Base-by-base conservation (phyloP, 331 rosid genomes). In the Rhamnella rubrinervis region DNA sequence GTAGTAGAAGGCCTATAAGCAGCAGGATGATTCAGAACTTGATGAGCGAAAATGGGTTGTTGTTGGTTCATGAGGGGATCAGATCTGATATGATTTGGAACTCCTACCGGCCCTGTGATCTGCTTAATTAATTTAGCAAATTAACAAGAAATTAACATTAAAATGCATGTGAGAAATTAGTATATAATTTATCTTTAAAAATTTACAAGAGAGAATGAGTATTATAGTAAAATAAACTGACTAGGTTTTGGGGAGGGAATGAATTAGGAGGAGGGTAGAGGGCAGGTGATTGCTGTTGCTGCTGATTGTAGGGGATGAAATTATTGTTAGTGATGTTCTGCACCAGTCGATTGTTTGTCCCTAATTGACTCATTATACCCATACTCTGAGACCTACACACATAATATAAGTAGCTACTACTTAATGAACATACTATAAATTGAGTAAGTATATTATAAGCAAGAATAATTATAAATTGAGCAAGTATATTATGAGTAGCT, bases 201-300 rank as follows among this genome's bases (percentile, higher is more conserved):
- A 44, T 11, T 44, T 8, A 8, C 14, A 2, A 44, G 4, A 9
- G 13, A 44, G 4, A 9, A 2, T 44, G 49, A 44, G 46, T 7
- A 40, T 11, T 44, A 1, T 44, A 1, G 49, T 9, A 44, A 4
- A 31, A 31, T 31, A 31, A 8, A 9, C 49, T 44, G 11, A 44
- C 49, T 2, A 21, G 15, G 25, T 25, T 56, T 28, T 67, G 55
- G 21, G 40, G 72, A 55, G 72, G 62, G 63, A 13, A 67, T 38
- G 55, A 53, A 35, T 61, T 8, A 19, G 50, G 46, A 7, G 58
- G 10, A 17, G 58, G 61, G 28, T 21, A 20, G 62, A 26, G 7
- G 62, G 7, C 25, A 1, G 71, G 2, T 23, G 8, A 37, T 13
- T 19, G 63, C 37, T 67, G 61, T 0, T 53, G 61, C 3, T 19